Conservation (phyloP, 257 asterid species). For the Thymus quinquecostatus region DNA sequence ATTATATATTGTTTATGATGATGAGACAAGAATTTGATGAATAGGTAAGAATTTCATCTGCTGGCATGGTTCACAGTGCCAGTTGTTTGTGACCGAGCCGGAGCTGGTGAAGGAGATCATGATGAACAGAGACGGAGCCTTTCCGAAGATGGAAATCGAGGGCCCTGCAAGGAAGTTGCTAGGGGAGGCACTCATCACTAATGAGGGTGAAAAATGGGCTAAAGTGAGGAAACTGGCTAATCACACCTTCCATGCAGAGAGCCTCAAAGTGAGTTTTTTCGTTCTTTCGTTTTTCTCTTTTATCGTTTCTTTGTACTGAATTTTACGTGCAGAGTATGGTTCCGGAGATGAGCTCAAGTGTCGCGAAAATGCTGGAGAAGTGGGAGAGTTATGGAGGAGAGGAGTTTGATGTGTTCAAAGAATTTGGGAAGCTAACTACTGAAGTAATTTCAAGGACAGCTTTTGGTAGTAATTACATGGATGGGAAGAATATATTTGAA, state of each 20-base stretch:
- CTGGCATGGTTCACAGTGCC: slow-evolving; percentile 57
- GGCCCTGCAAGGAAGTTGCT: slow-evolving; percentile 46
- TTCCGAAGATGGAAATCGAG: slow-evolving; percentile 45
- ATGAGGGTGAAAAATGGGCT: slow-evolving; percentile 64
- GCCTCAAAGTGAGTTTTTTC: slow-evolving; percentile 41
- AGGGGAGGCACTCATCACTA: slow-evolving; percentile 48
- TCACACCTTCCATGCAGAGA: slow-evolving; percentile 56
- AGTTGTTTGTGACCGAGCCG: slow-evolving; percentile 46
- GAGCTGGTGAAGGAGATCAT: slow-evolving; percentile 49
- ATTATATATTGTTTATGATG: background rate
- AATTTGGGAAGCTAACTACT: slow-evolving; percentile 48
- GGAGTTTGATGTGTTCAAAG: slow-evolving; percentile 53
- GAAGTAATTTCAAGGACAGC: slow-evolving; percentile 63
- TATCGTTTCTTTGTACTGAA: background rate
- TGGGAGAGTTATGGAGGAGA: slow-evolving; percentile 43
- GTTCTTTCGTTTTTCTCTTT: background rate
- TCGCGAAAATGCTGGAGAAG: slow-evolving; percentile 38
- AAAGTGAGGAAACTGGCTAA: slow-evolving; percentile 52
- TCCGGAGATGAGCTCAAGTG: slow-evolving; percentile 50
- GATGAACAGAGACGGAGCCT: slow-evolving; percentile 48
- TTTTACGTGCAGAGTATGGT: slow-evolving; percentile 44
- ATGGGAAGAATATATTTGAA: slow-evolving; percentile 53
- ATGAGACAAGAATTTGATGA: background rate
- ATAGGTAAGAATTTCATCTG: slow-evolving; percentile 42
- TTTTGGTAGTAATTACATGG: slow-evolving; percentile 50